These are phyloP conservation scores for Kwoniella europaea DNA, from an alignment of 768 basidiomycete species.

Conservation along the genomic window DNA sequence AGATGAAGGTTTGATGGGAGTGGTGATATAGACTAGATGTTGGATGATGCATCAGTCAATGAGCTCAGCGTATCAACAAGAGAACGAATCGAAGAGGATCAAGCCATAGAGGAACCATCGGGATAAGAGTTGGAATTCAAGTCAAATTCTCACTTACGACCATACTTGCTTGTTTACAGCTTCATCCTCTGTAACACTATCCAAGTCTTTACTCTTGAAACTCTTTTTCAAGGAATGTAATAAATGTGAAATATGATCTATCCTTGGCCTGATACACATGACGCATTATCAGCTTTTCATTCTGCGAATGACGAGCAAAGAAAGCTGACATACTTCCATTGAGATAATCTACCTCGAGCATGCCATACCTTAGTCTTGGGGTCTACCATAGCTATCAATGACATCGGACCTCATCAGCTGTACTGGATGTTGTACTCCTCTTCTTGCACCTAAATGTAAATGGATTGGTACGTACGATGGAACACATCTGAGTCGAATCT, in stretches of 20 bases:
- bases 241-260: slow-evolving; percentile 46
- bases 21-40: slow-evolving; percentile 41
- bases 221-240: slow-evolving; percentile 40
- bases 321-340: slow-evolving; percentile 40
- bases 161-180: slow-evolving; percentile 50
- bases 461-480: slow-evolving; percentile 41
- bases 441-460: background rate
- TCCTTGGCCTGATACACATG: slow-evolving; percentile 32
- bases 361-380: slow-evolving; percentile 48
- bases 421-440: too few species aligned
- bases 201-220: slow-evolving; percentile 36
- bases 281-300: background rate
- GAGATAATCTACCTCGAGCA: slow-evolving; percentile 30
- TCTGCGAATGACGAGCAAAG: background rate
- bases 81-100: background rate
- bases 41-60: background rate
- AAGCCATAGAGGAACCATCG: too few species aligned
- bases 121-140: too few species aligned
- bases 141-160: slow-evolving; percentile 34
- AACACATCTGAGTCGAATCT: slow-evolving; percentile 48
- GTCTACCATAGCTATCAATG: slow-evolving; percentile 43
- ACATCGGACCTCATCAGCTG: background rate
- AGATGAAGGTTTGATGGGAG: slow-evolving; percentile 48
- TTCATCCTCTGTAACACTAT: slow-evolving; percentile 37
- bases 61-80: background rate